Evolutionary conservation across 1,284 basidiomycete genomes (phyloP).

Genomic region (Cronartium quercuum): DNA sequence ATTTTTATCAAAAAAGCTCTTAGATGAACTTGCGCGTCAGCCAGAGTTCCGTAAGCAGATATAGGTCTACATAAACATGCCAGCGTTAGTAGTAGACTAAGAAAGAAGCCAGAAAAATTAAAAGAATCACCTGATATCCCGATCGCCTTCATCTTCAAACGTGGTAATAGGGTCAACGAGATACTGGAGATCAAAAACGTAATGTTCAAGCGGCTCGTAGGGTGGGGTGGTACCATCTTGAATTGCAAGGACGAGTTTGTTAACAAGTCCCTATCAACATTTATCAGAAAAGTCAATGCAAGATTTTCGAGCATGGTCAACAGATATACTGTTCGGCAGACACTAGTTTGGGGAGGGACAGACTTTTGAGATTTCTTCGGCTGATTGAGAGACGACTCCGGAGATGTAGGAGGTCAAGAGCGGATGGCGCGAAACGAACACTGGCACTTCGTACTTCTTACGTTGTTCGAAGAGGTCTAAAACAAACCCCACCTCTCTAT

Average conservation of each 20-base stretch:
- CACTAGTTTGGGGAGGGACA: slow-evolving; percentile 42
- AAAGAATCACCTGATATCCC: slow-evolving; percentile 48
- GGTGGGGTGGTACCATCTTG: slow-evolving; percentile 57
- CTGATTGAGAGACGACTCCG: slow-evolving; percentile 66
- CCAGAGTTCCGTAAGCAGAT: slow-evolving; percentile 70
- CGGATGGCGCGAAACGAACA: slow-evolving; percentile 85
- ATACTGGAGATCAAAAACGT: slow-evolving; percentile 58
- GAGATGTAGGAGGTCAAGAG: slow-evolving; percentile 79
- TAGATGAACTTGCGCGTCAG: slow-evolving; percentile 71
- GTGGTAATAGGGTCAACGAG: slow-evolving; percentile 68
- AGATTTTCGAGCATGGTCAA: background rate
- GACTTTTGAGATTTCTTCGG: slow-evolving; percentile 66
- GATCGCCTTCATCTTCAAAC: slow-evolving; percentile 56
- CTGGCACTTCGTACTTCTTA: slow-evolving; percentile 79
- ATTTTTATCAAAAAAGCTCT: slow-evolving; percentile 29
- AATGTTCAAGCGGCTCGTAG: slow-evolving; percentile 59
- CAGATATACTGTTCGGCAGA: slow-evolving; percentile 37
- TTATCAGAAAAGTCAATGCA: slow-evolving; percentile 30
- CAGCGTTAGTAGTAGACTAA: background rate
- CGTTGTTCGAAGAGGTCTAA: slow-evolving; percentile 72
- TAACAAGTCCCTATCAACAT: slow-evolving; percentile 59
- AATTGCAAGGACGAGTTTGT: slow-evolving; percentile 69
- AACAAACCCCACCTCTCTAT: background rate
- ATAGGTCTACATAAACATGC: slow-evolving; percentile 52
- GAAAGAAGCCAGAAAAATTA: background rate